These are phyloP conservation scores for Corymbia calophylla DNA, from an alignment of 441 rosid genomes.

Conservation along the genomic window DNA sequence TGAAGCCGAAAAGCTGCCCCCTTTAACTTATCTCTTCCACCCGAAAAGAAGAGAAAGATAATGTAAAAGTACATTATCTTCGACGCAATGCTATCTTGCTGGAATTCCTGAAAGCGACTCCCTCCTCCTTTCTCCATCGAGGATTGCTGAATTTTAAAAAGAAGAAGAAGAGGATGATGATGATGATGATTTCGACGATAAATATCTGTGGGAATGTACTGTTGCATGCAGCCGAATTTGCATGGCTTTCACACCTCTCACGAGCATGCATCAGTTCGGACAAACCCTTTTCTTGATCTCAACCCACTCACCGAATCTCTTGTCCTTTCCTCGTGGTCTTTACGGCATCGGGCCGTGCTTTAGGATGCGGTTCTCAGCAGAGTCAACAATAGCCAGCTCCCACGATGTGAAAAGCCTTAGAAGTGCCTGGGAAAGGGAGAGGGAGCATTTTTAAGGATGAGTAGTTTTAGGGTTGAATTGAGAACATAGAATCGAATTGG, in stretches of 20 bases:
- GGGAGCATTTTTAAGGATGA: neutral
- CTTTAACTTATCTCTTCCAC: neutral
- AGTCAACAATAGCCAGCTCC: neutral
- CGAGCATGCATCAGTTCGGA: neutral
- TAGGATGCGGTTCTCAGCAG: neutral
- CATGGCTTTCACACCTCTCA: neutral
- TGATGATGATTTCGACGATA: neutral
- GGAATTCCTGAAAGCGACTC: neutral
- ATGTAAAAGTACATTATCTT: neutral
- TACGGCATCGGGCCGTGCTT: neutral
- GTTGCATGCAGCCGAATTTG: neutral
- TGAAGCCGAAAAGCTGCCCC: neutral
- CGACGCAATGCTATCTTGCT: neutral
- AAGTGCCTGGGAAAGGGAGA: neutral
- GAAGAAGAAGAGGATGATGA: fast-evolving
- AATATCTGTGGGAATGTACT: neutral
- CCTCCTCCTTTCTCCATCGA: neutral
- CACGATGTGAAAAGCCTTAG: neutral
- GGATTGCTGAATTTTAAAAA: neutral
- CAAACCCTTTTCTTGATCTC: neutral
- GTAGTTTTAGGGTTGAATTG: no score
- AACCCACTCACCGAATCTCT: neutral
- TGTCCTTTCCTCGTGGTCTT: neutral
- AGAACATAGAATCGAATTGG: no score
- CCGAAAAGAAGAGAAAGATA: neutral